These are phyloP conservation scores for Diaporthe caulivora DNA, from an alignment of 2,329 filamentous ascomycete species.

Conservation along the genomic window DNA sequence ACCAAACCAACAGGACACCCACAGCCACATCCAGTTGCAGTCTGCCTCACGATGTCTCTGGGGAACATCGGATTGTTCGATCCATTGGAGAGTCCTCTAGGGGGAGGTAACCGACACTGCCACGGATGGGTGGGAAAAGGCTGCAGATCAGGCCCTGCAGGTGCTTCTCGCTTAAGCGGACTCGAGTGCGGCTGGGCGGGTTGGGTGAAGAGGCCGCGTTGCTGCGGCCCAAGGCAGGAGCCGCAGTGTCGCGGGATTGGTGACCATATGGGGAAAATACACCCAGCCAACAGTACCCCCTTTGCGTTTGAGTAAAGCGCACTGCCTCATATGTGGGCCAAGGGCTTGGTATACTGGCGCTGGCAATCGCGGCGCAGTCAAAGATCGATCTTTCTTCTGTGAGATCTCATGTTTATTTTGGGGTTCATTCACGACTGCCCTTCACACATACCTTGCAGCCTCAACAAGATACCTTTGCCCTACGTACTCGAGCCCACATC, in stretches of 20 bases:
- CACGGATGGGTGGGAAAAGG: too few relatives aligned
- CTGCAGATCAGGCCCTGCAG: not conserved
- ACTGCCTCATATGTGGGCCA: not conserved
- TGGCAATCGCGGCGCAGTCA: not conserved
- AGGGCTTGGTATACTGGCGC: not conserved
- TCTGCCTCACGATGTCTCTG: not conserved
- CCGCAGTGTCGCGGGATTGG: not conserved
- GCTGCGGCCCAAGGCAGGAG: conserved; percentile 15
- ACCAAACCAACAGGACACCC: not conserved
- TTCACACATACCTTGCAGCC: too few relatives aligned
- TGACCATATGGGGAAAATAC: not conserved
- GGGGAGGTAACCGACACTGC: too few relatives aligned
- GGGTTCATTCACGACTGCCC: not conserved
- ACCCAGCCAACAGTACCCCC: not conserved
- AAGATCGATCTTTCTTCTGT: not conserved
- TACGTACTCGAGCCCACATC: too few relatives aligned
- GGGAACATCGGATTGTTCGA: conserved; percentile 7
- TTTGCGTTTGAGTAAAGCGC: conserved; percentile 2
- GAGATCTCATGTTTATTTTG: not conserved
- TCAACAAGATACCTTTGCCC: too few relatives aligned
- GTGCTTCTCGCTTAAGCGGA: not conserved
- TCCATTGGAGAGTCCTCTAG: not conserved
- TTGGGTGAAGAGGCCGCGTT: not conserved
- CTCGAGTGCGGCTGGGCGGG: not conserved
- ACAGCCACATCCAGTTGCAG: too few relatives aligned